A percentile compares a stretch with the other conserved stretches of the same genome.
These are phyloP conservation scores for Cucumis cinereus DNA, from an alignment of 306 rosid genomes.

Conservation along the genomic window DNA sequence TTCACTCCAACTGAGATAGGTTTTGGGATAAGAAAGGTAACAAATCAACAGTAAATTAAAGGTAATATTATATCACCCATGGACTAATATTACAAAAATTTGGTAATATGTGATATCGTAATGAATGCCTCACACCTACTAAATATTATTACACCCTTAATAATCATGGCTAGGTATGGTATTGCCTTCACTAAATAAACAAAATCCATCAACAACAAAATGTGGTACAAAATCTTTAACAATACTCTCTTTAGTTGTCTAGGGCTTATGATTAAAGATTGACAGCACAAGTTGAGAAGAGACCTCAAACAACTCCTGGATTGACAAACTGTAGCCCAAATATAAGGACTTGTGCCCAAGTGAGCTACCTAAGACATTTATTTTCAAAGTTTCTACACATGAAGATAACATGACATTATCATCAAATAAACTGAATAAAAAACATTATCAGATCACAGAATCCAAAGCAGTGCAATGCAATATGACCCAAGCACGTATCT, in stretches of 20 bases:
- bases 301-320: not conserved
- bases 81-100: no score
- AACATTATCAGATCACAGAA: not conserved
- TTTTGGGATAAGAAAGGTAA: not conserved
- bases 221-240: not conserved
- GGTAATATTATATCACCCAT: not conserved
- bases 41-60: not conserved
- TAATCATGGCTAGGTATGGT: not conserved
- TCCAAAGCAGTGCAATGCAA: not conserved
- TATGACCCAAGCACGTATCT: not conserved
- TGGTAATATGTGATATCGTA: not conserved
- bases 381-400: not conserved
- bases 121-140: not conserved
- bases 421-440: no score
- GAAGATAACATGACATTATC: not conserved
- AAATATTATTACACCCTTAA: not conserved
- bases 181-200: not conserved
- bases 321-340: not conserved
- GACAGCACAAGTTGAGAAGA: not conserved
- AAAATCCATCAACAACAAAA: not conserved
- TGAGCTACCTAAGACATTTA: not conserved
- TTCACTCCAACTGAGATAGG: not conserved
- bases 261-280: not conserved
- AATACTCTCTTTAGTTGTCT: not conserved
- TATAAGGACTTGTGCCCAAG: not conserved